Evolutionary conservation across 2,329 filamentous ascomycete genomes (phyloP), one percentile per base, ranked within the genome.

Genomic region (Ophiostoma australiae): DNA sequence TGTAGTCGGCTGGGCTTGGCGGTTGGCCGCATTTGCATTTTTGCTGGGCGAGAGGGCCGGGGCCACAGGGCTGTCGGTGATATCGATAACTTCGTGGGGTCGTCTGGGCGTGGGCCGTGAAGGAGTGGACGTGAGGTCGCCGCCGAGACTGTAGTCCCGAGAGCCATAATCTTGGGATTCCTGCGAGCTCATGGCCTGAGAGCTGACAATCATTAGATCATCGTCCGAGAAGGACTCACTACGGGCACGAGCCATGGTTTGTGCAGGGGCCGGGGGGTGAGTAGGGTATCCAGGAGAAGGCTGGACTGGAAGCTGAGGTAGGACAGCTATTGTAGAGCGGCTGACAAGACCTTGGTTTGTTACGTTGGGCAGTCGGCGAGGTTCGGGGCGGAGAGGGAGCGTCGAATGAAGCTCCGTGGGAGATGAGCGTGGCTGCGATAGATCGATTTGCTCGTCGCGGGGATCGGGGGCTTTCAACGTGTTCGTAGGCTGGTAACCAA

Each of bases 171-270:
- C 23, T 63, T 55, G 52, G 5, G 58, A 27, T 58, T 1, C 71
- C 35, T 76, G 76, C 70, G 77, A 77, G 74, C 74, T 77, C 69
- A 74, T 75, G 8, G 76, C 76, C 68, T 79, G 78, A 6, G 79
- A 80, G 74, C 76, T 78, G 66, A 80, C 76, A n/a, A 78, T 69
- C 20, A 78, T 72, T 63, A 80, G 76, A 70, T 80, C 79, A 69
- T 80, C 78, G 75, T 80, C 79, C 66, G 78, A 78, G 67, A 80
- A 80, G 69, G 79, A 80, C 37, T 73, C 73, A 52, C 74, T 77
- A 39, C 77, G 76, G 3, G 76, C 77, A 66, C 75, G 77, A 65
- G 65, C 15, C 68, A 37, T 66, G 10, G 63, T 41, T 17, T 39
- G 63, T 13, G 27, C 58, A 27, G 67, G 55, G 33, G 27, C 48